Conservation (phyloP, 306 rosid genomes). For the Oemleria cerasiformis region DNA sequence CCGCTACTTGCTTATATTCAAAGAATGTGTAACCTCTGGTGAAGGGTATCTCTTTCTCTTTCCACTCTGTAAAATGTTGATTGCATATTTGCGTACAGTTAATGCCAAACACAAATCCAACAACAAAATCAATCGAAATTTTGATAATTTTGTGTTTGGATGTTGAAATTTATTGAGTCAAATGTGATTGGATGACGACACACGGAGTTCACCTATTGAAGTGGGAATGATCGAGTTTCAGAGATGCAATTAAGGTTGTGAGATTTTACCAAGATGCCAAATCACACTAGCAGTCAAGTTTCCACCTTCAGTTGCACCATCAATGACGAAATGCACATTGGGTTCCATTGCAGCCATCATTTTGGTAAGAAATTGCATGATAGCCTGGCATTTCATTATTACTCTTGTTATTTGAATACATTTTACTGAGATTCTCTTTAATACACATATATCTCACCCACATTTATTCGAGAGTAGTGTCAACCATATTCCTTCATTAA, state of each 20-base stretch:
- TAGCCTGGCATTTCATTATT: constrained; percentile 12
- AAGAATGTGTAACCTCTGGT: constrained; percentile 41
- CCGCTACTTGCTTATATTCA: constrained; percentile 30
- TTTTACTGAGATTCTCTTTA: too few species aligned
- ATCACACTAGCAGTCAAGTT: constrained; percentile 24
- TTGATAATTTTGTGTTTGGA: background rate
- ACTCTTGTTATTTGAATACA: too few species aligned
- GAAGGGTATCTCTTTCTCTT: constrained; percentile 37
- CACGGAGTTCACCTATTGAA: background rate
- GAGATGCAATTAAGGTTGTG: background rate
- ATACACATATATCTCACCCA: too few species aligned
- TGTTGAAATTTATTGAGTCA: too few species aligned
- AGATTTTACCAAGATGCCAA: constrained; percentile 38
- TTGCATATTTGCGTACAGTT: too few species aligned
- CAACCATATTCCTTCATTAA: background rate
- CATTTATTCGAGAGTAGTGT: too few species aligned
- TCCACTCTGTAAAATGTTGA: constrained; percentile 40
- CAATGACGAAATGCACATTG: constrained; percentile 16
- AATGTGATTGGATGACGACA: background rate
- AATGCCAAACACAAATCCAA: background rate
- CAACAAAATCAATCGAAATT: background rate
- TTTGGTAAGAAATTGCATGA: constrained; percentile 19
- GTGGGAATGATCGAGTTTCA: background rate
- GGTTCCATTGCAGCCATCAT: constrained; percentile 49
- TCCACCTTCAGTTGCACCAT: constrained; percentile 1